Evolutionary conservation across 768 basidiomycete genomes (phyloP).

Genomic region (Lactarius hatsudake): DNA sequence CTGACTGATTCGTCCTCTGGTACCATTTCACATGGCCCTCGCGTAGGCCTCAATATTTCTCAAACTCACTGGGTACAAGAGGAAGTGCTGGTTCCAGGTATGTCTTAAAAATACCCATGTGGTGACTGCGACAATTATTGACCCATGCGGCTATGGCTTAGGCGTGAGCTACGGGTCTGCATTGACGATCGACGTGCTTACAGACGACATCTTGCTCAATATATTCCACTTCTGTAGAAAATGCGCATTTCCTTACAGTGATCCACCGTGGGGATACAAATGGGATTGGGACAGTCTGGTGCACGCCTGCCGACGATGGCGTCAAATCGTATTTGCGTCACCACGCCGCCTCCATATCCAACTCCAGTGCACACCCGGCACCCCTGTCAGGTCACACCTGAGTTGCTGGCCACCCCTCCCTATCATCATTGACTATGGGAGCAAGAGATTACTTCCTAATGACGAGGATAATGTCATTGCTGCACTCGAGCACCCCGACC

Average conservation of each 20-base stretch:
- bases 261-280: neutral
- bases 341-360: neutral
- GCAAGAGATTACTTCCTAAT: accelerated
- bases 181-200: neutral
- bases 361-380: neutral
- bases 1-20: too few species aligned
- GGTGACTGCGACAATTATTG: neutral
- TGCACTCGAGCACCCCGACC: neutral
- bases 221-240: neutral
- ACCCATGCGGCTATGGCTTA: neutral
- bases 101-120: neutral
- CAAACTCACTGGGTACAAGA: too few species aligned
- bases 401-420: neutral
- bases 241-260: too few species aligned
- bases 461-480: neutral
- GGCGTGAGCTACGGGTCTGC: neutral
- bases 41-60: too few species aligned
- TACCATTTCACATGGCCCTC: too few species aligned
- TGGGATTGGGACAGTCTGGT: neutral
- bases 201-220: neutral
- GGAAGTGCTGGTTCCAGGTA: neutral
- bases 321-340: neutral
- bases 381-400: neutral
- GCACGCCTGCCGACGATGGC: neutral
- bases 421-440: neutral